Base-by-base conservation (phyloP, 1,284 basidiomycete species). In the Phylloporus sp. region DNA sequence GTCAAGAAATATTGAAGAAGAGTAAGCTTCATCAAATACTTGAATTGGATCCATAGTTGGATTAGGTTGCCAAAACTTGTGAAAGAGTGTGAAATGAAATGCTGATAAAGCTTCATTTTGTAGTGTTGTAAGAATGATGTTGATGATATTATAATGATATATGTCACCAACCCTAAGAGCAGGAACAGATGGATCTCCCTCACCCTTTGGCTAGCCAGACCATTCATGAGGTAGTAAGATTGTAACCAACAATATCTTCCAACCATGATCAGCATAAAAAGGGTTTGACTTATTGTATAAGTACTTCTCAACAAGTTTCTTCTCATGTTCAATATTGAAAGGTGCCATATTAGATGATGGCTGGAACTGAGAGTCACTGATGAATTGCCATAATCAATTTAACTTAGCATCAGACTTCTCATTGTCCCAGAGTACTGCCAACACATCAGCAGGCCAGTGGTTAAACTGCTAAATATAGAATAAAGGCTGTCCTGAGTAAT, bases 361-460 rank as follows among this genome's bases (percentile, higher is more conserved):
- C 24, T 28, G 22, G 4, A 37, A 63, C 42, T 17, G 32, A 3
- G 58, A 40, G 11, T 60, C 50, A 2, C 12, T 2, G 32, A 66
- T 26, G 24, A 28, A 61, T 6, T n/a, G 20, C 60, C 60, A 56
- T 2, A 61, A 22, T 6, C 29, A 31, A 26, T 66, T 56, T 2
- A 65, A 42, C 26, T 66, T 53, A 1, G 24, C 51, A 2, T 17
- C 42, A 1, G 64, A 63, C 32, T 67, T 67, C 10, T n/a, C 20
- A 11, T 49, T 66, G 53, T 22, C 1, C 61, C 59, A 12, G 56
- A 60, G 20, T 62, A 68, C 8, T 65, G 66, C 61, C 64, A 67
- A 17, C 61, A 65, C 64, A 65, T 65, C 5, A 67, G 26, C 3
- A 67, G 56, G 1, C 61, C 64, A 28, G 61, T 53, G 0, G 56